Conservation (phyloP, 2,329 filamentous ascomycete species). For the Gaeumannomyces tritici region DNA sequence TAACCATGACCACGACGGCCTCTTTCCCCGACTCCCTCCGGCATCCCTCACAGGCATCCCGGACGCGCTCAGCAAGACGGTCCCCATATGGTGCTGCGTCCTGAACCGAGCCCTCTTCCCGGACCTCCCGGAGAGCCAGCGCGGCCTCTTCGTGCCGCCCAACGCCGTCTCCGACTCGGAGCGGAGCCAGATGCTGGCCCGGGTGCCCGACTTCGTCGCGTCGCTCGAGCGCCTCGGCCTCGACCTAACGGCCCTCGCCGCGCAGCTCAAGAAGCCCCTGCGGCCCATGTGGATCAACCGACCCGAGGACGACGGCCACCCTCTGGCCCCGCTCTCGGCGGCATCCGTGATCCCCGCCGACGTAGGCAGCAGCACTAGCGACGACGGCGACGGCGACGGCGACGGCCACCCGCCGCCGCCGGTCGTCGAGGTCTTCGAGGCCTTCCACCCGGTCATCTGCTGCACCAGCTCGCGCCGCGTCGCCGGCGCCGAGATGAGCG, state of each 20-base stretch:
- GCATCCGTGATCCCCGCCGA: background rate
- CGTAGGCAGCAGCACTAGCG: background rate
- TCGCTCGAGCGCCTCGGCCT: constrained; percentile 48
- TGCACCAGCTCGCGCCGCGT: constrained; percentile 76
- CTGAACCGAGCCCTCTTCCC: constrained; percentile 75
- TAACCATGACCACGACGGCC: background rate
- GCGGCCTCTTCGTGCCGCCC: constrained; percentile 60
- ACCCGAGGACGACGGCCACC: constrained; percentile 10
- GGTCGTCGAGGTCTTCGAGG: constrained; percentile 35
- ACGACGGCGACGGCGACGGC: background rate
- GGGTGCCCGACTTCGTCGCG: constrained; percentile 45
- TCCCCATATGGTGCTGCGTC: constrained; percentile 89
- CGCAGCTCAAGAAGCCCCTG: constrained; percentile 59
- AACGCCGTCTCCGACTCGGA: constrained; percentile 66
- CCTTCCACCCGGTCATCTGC: constrained; percentile 67
- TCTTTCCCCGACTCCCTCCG: background rate
- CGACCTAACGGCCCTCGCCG: constrained; percentile 41
- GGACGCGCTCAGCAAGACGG: constrained; percentile 85
- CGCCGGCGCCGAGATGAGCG: constrained; percentile 51
- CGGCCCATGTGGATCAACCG: constrained; percentile 73
- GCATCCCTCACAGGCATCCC: constrained; percentile 60
- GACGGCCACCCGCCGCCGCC: constrained; percentile 7
- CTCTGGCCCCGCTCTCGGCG: constrained; percentile 17
- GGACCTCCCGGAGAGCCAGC: constrained; percentile 19
- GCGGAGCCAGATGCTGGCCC: constrained; percentile 64